A percentile compares a stretch with the other conserved stretches of the same genome.
These are phyloP conservation scores for Alternaria atra DNA, from an alignment of 2,329 filamentous ascomycete genomes.

Conservation along the genomic window DNA sequence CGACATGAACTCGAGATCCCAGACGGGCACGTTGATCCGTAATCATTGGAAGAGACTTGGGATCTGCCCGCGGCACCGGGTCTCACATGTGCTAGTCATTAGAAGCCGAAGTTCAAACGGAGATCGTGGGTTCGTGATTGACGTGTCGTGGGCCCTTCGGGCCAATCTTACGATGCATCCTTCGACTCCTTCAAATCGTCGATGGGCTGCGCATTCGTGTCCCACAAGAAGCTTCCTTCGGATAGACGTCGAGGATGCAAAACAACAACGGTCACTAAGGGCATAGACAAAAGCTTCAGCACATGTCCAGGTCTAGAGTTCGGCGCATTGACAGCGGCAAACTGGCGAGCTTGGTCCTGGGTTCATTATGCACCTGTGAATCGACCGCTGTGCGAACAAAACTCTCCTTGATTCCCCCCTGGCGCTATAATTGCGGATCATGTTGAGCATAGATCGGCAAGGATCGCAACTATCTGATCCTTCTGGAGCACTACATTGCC, in stretches of 20 bases:
- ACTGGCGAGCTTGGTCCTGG: conserved; percentile 23
- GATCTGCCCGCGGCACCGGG: conserved; percentile 25
- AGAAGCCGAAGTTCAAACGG: conserved; percentile 29
- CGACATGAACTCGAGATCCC: conserved; percentile 12
- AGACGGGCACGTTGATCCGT: conserved; percentile 13
- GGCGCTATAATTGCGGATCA: conserved; percentile 24
- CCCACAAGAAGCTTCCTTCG: neutral
- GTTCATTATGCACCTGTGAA: conserved; percentile 28
- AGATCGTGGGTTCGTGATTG: conserved; percentile 24
- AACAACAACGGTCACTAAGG: conserved; percentile 7
- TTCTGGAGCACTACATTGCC: conserved; percentile 27
- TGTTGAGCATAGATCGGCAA: conserved; percentile 35
- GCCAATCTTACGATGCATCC: conserved; percentile 16
- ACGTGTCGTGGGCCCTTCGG: conserved; percentile 24
- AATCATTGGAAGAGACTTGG: conserved; percentile 6
- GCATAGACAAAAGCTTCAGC: conserved; percentile 1
- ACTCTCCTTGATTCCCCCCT: conserved; percentile 23
- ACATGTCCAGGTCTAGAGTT: conserved; percentile 1
- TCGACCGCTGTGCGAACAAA: conserved; percentile 30
- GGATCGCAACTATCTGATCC: conserved; percentile 34
- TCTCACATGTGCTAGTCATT: conserved; percentile 20
- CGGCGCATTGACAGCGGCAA: conserved; percentile 21
- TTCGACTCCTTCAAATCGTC: conserved; percentile 18
- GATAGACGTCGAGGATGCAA: conserved; percentile 7
- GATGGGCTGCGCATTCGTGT: conserved; percentile 3